phyloP scores from a whole-genome alignment of 345 rosid species.

The Jatropha curcas region DNA sequence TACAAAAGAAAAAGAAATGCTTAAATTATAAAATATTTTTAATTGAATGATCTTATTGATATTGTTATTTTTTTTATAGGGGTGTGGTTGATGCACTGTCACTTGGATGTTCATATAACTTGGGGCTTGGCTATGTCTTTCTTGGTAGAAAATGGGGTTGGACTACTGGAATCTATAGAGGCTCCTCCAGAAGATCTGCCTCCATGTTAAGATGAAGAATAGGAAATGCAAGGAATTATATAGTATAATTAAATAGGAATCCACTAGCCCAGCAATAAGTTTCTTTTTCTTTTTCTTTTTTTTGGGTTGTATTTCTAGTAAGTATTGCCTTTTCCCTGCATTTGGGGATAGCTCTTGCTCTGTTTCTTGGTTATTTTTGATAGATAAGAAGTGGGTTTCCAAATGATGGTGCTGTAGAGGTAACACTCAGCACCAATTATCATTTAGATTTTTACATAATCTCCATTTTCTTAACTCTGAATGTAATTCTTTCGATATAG shows the following conservation, averaged over 20 bases:
- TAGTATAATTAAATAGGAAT: too few relatives aligned
- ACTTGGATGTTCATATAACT: slow-evolving; percentile 34
- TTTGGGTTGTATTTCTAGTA: background rate
- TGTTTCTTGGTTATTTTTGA: slow-evolving; percentile 18
- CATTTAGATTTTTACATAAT: slow-evolving; percentile 6
- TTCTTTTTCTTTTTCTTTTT: too few relatives aligned
- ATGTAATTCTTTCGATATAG: slow-evolving; percentile 12
- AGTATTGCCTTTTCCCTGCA: slow-evolving; percentile 34
- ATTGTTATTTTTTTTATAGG: slow-evolving; percentile 10
- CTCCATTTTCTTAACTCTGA: slow-evolving; percentile 17
- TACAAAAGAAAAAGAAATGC: too few relatives aligned
- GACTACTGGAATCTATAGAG: slow-evolving; percentile 26
- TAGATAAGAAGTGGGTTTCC: slow-evolving; percentile 18
- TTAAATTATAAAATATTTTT: too few relatives aligned
- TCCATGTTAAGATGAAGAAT: slow-evolving; percentile 15
- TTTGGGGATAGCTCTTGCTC: slow-evolving; percentile 31
- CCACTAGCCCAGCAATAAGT: too few relatives aligned
- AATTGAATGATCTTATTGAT: background rate
- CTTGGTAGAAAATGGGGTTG: slow-evolving; percentile 35
- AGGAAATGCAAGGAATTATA: background rate
- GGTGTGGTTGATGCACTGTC: slow-evolving; percentile 38
- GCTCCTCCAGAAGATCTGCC: slow-evolving; percentile 36
- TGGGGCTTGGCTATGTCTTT: slow-evolving; percentile 37
- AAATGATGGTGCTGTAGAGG: slow-evolving; percentile 9
- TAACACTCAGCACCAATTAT: slow-evolving; percentile 18